Evolutionary conservation across 1,139 yeast species (phyloP).

Genomic region (Spathaspora sp.): DNA sequence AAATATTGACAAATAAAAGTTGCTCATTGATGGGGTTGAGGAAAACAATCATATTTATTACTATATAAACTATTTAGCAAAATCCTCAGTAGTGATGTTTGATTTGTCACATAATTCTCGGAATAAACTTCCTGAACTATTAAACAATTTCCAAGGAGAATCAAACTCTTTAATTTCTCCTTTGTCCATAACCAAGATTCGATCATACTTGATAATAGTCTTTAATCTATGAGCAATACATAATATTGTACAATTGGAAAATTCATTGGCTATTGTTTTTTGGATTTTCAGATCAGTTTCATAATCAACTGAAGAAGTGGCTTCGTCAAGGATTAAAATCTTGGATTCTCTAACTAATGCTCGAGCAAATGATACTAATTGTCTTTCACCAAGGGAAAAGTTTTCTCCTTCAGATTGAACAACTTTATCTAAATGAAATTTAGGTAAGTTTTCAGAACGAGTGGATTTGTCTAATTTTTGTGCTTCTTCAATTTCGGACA

Average conservation of each 20-base stretch:
- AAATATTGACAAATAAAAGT: too few relatives aligned
- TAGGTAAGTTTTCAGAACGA: conserved; percentile 31
- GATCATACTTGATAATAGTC: conserved; percentile 51
- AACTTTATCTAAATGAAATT: conserved; percentile 49
- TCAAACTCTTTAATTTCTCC: conserved; percentile 53
- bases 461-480: conserved; percentile 17
- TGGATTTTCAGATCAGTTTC: conserved; percentile 51
- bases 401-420: conserved; percentile 57
- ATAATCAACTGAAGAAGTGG: conserved; percentile 29
- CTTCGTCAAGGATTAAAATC: conserved; percentile 54
- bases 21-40: too few relatives aligned
- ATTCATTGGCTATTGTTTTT: conserved; percentile 45
- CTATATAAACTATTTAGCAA: conserved; percentile 7
- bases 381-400: conserved; percentile 56
- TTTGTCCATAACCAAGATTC: conserved; percentile 51
- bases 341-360: conserved; percentile 51
- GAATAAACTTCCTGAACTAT: conserved; percentile 33
- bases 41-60: not conserved
- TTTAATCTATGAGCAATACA: conserved; percentile 58
- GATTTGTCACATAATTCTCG: conserved; percentile 41
- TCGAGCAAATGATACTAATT: conserved; percentile 52
- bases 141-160: conserved; percentile 44
- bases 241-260: conserved; percentile 46
- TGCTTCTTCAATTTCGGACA: conserved; percentile 22
- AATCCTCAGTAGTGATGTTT: conserved; percentile 22